Base-by-base conservation (phyloP, 176 grass and related monocot species). In the Bromus sterilis region DNA sequence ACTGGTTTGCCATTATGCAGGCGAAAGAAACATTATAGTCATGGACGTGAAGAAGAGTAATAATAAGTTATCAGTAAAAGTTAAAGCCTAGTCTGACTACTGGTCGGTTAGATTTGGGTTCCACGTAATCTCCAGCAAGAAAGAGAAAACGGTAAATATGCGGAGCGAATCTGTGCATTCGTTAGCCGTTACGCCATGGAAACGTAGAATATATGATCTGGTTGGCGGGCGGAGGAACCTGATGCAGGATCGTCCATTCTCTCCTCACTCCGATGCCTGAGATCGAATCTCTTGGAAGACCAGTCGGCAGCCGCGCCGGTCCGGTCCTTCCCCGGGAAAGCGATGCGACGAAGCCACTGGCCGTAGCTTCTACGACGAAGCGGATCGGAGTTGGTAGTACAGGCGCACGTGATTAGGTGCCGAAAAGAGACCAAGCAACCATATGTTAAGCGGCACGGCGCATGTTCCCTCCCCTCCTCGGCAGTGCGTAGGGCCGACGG, bases 171-270 rank as follows among this genome's bases (percentile, higher is more conserved):
- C 48, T 7, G 7, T 53, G 48, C 48, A 53, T 53, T 18, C 35
- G 53, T 59, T 59, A 10, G 55, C 15, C 4, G 51, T 58, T 76
- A 58, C 21, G 7, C 33, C 13, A 59, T 28, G 56, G 57, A 59
- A 18, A 16, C 12, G 23, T 10, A 25, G 33, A 6, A 39, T 58
- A 39, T 37, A 66, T 68, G 21, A 4, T 11, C 10, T 46, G 44
- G 69, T 66, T 69, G 61, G 48, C 67, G 46, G 70, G 55, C n/a
- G n/a, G n/a, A 58, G 33, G 84, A 86, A 43, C 31, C 48, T 53
- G 48, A 53, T 53, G 18, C 77, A 9, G 35, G 21, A 76, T 29
- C n/a, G n/a, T n/a, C 46, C 44, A 55, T 75, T 16, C 1, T 75
- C 23, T 5, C 9, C 58, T 15, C 24, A 44, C 39, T 37, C 53